Evolutionary conservation across 208 protist species (phyloP).

Genomic region (Wallacemonas rigidus): DNA sequence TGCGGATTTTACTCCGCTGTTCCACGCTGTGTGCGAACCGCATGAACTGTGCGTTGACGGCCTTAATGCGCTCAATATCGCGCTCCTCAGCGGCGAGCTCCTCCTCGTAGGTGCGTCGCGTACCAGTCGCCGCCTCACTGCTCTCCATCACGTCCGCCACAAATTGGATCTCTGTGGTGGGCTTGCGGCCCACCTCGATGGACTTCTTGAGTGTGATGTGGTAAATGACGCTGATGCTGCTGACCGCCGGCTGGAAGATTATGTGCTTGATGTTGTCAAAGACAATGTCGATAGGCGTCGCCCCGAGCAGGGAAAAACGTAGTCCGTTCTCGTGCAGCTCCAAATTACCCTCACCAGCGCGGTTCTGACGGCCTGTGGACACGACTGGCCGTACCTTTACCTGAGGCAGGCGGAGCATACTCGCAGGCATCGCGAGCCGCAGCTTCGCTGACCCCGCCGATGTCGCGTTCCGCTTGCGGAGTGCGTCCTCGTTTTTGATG

Average conservation of each 20-base stretch:
- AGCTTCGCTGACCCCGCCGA: conserved; percentile 53
- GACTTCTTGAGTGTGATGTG: conserved; percentile 97
- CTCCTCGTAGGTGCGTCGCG: conserved; percentile 69
- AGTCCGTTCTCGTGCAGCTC: conserved; percentile 97
- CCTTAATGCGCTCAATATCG: conserved; percentile 60
- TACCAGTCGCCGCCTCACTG: conserved; percentile 65
- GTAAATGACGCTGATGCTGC: conserved; percentile 92
- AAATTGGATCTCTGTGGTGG: conserved; percentile 95
- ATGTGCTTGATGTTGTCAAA: conserved; percentile 97
- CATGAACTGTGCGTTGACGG: conserved; percentile 89
- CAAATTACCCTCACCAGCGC: conserved; percentile 87
- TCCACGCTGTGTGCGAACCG: conserved; percentile 72
- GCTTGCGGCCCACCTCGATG: conserved; percentile 97
- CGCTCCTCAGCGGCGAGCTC: conserved; percentile 81
- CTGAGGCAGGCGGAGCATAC: conserved; percentile 73
- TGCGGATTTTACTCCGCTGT: conserved; percentile 67
- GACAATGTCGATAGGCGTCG: conserved; percentile 87
- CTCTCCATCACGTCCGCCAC: conserved; percentile 96
- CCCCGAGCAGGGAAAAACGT: conserved; percentile 89
- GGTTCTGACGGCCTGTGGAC: conserved; percentile 67
- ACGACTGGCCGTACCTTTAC: conserved; percentile 92
- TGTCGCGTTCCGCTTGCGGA: conserved; percentile 47
- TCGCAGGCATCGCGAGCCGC: conserved; percentile 32
- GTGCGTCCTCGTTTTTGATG: conserved; percentile 79
- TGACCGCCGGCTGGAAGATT: conserved; percentile 96